Percentiles rank a stretch among this genome's conserved stretches.
Conservation (phyloP, 208 protist genomes). For the Leishmania amazonensis region DNA sequence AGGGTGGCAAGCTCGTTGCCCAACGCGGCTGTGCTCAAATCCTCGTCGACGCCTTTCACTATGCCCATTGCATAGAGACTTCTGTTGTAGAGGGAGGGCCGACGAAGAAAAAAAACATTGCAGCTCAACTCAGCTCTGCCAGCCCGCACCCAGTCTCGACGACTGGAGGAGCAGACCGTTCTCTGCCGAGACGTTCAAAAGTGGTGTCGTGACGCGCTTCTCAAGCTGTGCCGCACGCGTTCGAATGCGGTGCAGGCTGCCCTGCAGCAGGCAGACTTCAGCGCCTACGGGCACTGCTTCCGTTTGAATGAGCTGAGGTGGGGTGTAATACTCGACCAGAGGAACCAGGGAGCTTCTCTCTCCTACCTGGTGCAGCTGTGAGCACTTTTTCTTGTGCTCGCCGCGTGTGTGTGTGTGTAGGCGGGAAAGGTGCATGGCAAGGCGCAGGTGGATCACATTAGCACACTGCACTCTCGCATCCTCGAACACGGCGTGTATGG, state of each 20-base stretch:
- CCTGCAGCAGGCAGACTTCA: constrained; percentile 53
- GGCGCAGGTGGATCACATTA: neutral
- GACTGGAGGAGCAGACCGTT: constrained; percentile 20
- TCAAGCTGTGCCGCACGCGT: constrained; percentile 50
- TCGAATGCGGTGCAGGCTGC: constrained; percentile 23
- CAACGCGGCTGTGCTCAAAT: constrained; percentile 63
- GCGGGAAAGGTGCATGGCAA: neutral
- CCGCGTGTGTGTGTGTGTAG: neutral
- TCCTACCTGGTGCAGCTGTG: neutral
- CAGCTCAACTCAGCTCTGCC: constrained; percentile 18
- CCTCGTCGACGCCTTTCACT: constrained; percentile 60
- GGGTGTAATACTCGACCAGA: constrained; percentile 52
- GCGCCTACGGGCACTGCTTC: constrained; percentile 55
- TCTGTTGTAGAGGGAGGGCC: constrained; percentile 20
- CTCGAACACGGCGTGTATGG: neutral
- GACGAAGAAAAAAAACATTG: constrained; percentile 8
- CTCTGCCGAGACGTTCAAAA: constrained; percentile 57
- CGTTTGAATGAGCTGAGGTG: constrained; percentile 84
- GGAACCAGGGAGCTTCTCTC: neutral
- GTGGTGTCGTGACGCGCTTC: constrained; percentile 64
- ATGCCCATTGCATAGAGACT: constrained; percentile 31
- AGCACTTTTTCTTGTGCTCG: constrained; percentile 15
- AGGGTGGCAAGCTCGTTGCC: constrained; percentile 66
- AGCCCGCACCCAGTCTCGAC: constrained; percentile 14
- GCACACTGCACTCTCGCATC: neutral